Conservation (phyloP, 228 moss, liverwort and hornwort species). For the Sphagnum fallax region DNA sequence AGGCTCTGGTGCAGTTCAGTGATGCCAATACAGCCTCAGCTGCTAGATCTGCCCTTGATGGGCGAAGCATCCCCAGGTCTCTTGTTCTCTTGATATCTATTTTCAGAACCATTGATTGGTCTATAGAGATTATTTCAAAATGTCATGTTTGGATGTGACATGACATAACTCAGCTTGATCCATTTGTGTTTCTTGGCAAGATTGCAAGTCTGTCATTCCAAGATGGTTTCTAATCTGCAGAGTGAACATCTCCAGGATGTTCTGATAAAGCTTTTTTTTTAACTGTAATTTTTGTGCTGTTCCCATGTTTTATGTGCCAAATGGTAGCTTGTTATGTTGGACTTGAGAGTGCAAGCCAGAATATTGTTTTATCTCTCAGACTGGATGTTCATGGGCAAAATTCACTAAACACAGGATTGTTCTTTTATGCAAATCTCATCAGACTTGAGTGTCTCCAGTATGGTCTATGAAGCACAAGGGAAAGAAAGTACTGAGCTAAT, state of each 20-base stretch:
- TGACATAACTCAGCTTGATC: neutral
- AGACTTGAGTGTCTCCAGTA: neutral
- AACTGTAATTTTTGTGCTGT: neutral
- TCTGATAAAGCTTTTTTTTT: neutral
- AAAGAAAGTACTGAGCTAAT: neutral
- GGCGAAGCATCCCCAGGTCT: constrained; percentile 97
- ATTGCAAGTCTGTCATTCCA: neutral
- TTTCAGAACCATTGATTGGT: neutral
- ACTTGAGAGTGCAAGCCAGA: neutral
- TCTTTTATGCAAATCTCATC: neutral
- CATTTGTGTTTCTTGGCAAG: neutral
- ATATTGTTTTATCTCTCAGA: neutral
- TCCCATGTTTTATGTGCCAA: neutral
- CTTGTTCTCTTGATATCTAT: neutral
- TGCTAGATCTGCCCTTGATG: constrained; percentile 94
- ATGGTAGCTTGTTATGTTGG: no score
- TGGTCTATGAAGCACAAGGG: neutral
- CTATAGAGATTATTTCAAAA: neutral
- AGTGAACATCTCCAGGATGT: neutral
- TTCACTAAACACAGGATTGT: neutral
- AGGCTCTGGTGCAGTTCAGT: constrained; percentile 97
- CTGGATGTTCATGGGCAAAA: no score
- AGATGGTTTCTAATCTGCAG: no score
- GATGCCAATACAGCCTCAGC: constrained; percentile 90
- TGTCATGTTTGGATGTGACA: no score